A percentile compares a stretch with the other conserved stretches of the same genome.
Evolutionary conservation across 2,329 filamentous ascomycete genomes (phyloP).

Genomic region (Scleromitrula shiraiana): DNA sequence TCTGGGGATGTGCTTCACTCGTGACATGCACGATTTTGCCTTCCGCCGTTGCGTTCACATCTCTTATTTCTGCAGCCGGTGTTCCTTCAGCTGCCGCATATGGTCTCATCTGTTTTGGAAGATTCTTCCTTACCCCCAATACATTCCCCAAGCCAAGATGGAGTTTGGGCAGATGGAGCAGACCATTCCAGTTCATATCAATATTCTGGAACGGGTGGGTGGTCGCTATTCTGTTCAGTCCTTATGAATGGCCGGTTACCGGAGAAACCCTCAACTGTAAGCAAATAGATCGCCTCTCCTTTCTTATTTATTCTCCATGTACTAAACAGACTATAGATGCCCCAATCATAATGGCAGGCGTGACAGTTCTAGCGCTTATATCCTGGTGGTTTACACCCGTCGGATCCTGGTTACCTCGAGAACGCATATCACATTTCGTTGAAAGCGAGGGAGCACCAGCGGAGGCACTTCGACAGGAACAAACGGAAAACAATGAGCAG

Average conservation of each 20-base stretch:
- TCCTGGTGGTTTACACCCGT: constrained; percentile 13
- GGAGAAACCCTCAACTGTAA: constrained; percentile 5
- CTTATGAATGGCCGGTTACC: constrained; percentile 6
- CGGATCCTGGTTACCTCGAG: constrained; percentile 5
- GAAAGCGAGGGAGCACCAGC: constrained; percentile 5
- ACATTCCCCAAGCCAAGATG: constrained; percentile 11
- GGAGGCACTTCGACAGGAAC: not conserved
- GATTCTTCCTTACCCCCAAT: constrained; percentile 12
- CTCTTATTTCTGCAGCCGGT: constrained; percentile 12
- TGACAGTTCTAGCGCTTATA: constrained; percentile 11
- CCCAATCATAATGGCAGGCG: constrained; percentile 14
- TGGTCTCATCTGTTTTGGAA: constrained; percentile 12
- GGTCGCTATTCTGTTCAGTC: constrained; percentile 12
- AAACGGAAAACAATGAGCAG: not conserved
- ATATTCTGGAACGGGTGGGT: constrained; percentile 15
- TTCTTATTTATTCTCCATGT: not conserved
- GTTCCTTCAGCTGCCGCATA: constrained; percentile 13
- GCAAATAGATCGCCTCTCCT: too few species aligned
- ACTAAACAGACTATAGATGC: constrained; percentile 5
- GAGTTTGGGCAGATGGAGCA: constrained; percentile 11
- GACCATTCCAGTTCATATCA: constrained; percentile 8
- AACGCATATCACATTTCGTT: constrained; percentile 10
- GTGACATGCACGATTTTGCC: constrained; percentile 13
- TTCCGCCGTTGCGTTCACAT: constrained; percentile 12
- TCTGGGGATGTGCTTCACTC: constrained; percentile 9